Base-by-base conservation (phyloP, 1,139 yeast species). In the Yarrowia galli region DNA sequence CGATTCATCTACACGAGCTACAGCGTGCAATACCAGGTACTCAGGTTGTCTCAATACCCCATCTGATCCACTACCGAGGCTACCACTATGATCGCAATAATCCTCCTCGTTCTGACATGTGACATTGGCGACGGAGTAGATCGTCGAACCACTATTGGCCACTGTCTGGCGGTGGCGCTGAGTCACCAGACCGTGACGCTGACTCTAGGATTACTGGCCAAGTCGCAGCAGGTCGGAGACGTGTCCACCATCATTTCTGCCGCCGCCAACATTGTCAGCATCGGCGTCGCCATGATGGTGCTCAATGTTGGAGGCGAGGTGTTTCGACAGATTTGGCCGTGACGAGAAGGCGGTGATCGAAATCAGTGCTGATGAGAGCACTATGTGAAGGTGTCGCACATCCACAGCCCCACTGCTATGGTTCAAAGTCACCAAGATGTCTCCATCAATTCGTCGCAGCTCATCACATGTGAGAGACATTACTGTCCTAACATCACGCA, bases 91-190 rank as follows among this genome's bases (percentile, higher is more conserved):
- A 58, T 58, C 28, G 40, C 64, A 9, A 58, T 58, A 0, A 58
- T 58, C 18, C 42, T 58, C 3, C 51, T 58, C 5, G 64, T 58
- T 6, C 40, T 58, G 18, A 42, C 46, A 5, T 58, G 64, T 7
- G 64, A 58, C 20, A 58, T 58, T 10, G 64, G 64, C 7, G 64
- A 58, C 42, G 64, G 64, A 15, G 51, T 43, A 23, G 64, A 58
- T 42, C 64, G 64, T 3, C n/a, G 64, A 58, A 58, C 64, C 2
- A 58, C 64, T 7, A 58, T 58, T 8, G 64, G 51, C 9, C 64
- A 58, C 42, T 58, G 64, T 32, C 32, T 58, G 25, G 64, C 64
- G 22, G 64, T 58, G 20, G 64, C 64, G 15, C 51, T 58, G 20
- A 58, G 64, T 20, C 64, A 58, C 25, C 64, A 58, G 51, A 43